These are phyloP conservation scores for Beauveria caledonica DNA, from an alignment of 2,329 filamentous ascomycete species.

Conservation along the genomic window DNA sequence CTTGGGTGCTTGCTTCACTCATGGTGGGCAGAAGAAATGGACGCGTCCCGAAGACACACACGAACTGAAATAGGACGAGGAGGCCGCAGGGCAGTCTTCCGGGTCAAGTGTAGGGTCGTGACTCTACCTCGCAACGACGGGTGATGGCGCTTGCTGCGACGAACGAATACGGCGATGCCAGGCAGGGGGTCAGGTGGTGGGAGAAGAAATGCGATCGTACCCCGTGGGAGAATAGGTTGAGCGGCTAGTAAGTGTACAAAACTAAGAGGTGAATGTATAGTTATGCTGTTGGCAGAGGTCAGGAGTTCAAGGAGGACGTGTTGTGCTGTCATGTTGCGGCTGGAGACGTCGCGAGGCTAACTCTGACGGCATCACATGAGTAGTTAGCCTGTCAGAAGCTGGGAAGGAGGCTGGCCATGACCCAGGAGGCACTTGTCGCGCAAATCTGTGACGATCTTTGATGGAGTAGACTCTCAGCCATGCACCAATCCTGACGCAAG, in stretches of 20 bases:
- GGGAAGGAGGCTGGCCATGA: slow-evolving; percentile 9
- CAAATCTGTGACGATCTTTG: neutral
- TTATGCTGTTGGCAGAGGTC: neutral
- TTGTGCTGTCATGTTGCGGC: neutral
- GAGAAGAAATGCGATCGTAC: neutral
- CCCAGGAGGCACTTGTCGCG: neutral
- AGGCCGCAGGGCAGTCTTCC: neutral
- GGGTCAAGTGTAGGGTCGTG: neutral
- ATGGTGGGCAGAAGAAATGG: neutral
- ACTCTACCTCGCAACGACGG: neutral
- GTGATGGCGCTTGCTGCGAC: neutral
- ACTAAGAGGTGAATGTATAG: neutral
- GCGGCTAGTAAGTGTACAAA: neutral
- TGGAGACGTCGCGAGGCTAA: neutral
- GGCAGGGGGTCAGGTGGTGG: slow-evolving; percentile 7
- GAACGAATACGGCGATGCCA: neutral
- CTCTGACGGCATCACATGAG: slow-evolving; percentile 8
- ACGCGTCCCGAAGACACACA: neutral
- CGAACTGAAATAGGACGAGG: neutral
- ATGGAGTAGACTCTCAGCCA: neutral
- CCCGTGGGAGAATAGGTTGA: neutral
- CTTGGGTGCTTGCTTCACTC: neutral
- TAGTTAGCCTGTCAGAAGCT: slow-evolving; percentile 9
- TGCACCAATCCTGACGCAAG: neutral
- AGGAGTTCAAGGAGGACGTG: neutral